These are phyloP conservation scores for Naganishia kalamii DNA, from an alignment of 768 basidiomycete species.

Conservation along the genomic window DNA sequence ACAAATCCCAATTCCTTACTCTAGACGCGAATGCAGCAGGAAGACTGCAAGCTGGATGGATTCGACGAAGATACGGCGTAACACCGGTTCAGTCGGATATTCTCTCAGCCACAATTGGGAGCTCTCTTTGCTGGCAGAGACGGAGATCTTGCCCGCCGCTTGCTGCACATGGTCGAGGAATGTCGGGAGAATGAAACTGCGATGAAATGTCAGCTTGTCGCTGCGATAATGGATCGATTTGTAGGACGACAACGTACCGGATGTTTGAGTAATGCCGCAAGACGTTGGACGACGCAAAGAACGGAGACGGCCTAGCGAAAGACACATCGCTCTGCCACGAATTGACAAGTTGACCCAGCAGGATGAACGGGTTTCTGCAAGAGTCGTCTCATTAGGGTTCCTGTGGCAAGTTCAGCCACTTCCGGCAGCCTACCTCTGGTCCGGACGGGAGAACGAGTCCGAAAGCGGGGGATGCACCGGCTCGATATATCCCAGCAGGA, in stretches of 20 bases:
- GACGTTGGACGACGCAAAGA: constrained; percentile 26
- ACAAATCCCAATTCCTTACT: constrained; percentile 2
- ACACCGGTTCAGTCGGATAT: not conserved
- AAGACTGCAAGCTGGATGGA: constrained; percentile 34
- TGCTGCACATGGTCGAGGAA: constrained; percentile 31
- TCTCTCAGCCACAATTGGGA: constrained; percentile 31
- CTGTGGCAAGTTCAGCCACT: not conserved
- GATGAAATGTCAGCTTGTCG: too few species aligned
- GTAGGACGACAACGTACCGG: not conserved
- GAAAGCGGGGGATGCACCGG: not conserved
- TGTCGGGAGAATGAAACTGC: constrained; percentile 30
- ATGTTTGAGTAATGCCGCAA: constrained; percentile 35
- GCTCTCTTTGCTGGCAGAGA: constrained; percentile 25
- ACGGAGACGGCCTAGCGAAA: constrained; percentile 8
- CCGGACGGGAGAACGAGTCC: not conserved
- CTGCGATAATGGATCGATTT: not conserved
- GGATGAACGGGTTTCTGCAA: constrained; percentile 15
- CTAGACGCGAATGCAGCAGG: constrained; percentile 31
- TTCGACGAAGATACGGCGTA: constrained; percentile 6
- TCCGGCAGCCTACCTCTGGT: not conserved
- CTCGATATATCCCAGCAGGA: constrained; percentile 5
- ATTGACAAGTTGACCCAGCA: constrained; percentile 8
- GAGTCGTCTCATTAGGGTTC: not conserved
- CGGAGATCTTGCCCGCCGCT: constrained; percentile 33
- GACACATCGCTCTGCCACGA: constrained; percentile 15